Base-by-base conservation (phyloP, 208 protist genomes). In the Acanthamoeba sp. region DNA sequence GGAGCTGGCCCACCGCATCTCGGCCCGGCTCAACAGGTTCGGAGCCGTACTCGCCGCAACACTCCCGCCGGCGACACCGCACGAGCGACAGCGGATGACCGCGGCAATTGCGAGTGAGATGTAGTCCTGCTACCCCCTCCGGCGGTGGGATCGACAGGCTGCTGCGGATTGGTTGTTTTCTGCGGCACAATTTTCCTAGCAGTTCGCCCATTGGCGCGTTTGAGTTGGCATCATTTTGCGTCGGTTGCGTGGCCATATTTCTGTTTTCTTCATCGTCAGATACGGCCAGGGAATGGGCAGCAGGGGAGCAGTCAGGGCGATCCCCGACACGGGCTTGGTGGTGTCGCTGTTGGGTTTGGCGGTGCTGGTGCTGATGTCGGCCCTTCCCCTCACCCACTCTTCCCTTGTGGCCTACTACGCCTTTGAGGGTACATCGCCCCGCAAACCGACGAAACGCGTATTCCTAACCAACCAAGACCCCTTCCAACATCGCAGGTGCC, bases 371-470 rank as follows among this genome's bases (percentile, higher is more conserved):
- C 14, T 76, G 1, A 29, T 3, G 12, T 7, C 66, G 32, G 14
- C 18, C 18, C 66, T 76, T 7, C 66, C n/a, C 1, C 6, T 20
- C 16, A 34, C 66, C 32, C 2, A 34, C 12, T 40, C 71, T 14
- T n/a, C 32, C 18, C 32, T 80, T 1, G 71, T 80, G 71, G 71
- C 71, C 38, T 80, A 80, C 71, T 80, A 80, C 71, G 20, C 34
- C 71, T 80, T 80, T 2, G 71, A 80, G 14, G 82, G 82, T 59
- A 90, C 82, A 32, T 22, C 20, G 18, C 27, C 76, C 20, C 0
- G 32, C 48, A 52, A 52, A 52, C 18, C 0, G 45, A 48, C 10
- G 18, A 52, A 52, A 52, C 12, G 48, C 12, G 3, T 18, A 18
- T 22, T 22, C 14, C 14, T 0, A 52, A 52, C 48, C 18, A 0